Base-by-base conservation (phyloP, 2,329 filamentous ascomycete genomes). In the Penicillium sp. region DNA sequence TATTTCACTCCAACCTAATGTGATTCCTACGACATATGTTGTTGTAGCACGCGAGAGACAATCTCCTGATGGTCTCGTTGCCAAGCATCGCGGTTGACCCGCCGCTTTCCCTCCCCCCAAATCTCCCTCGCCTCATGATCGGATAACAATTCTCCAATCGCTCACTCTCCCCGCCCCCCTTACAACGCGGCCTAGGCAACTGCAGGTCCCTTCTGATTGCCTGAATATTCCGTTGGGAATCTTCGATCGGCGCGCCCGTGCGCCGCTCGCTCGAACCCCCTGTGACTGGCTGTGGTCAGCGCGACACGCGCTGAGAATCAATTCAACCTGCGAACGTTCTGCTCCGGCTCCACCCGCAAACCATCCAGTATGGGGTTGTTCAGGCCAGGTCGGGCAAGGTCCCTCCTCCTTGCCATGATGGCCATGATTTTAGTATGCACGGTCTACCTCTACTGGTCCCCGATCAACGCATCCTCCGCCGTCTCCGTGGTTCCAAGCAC, bases 391-490 rank as follows among this genome's bases (percentile, higher is more conserved):
- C 59, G 65, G 57, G 59, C 68, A 49, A 70, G 66, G 58, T 67
- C 69, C 22, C 54, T 72, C 43, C 53, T 72, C 49, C 68, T 70
- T 46, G 64, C 68, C 29, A 63, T 63, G 49, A 65, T 64, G 26
- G 65, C 70, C 16, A 43, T 71, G 29, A 63, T 71, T 50, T 63
- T 73, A 33, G 68, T 74, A 19, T 69, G 67, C 59, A 71, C 70
- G 21, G 65, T 75, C 39, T 74, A 75, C 52, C 62, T 75, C n/a
- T 74, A 73, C 59, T 72, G 70, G 69, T 69, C 69, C 21, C 71
- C 71, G 3, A 66, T 65, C 26, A 69, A 67, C 21, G 70, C 65
- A 10, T 66, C 65, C 16, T 63, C 65, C 24, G 64, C 64, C 27
- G 62, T 70, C 45, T 68, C 70, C 27, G 60, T 71, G 29, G 65